phyloP scores from a whole-genome alignment of 192 early-diverging fungal species.

The Umbelopsis sp. region DNA sequence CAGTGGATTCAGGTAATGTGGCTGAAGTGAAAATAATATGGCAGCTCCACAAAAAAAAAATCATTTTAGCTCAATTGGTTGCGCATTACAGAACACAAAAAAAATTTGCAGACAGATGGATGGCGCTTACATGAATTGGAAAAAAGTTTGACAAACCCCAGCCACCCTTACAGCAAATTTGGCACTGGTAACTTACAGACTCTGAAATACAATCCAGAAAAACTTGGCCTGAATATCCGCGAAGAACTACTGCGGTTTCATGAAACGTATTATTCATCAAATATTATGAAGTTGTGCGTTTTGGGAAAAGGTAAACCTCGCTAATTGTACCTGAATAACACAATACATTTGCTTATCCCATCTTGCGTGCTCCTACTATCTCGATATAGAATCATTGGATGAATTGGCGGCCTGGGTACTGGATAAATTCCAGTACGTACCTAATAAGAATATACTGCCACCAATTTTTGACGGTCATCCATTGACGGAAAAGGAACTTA shows the following conservation, averaged over 20 bases:
- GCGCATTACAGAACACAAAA: slow-evolving; percentile 72
- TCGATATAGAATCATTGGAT: slow-evolving; percentile 76
- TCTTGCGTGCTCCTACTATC: neutral
- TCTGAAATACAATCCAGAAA: slow-evolving; percentile 59
- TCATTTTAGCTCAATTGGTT: neutral
- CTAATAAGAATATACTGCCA: slow-evolving; percentile 63
- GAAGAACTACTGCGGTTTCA: slow-evolving; percentile 82
- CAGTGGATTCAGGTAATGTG: slow-evolving; percentile 77
- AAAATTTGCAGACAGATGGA: slow-evolving; percentile 81
- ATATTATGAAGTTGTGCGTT: slow-evolving; percentile 88
- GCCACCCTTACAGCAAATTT: slow-evolving; percentile 84
- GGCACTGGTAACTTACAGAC: slow-evolving; percentile 87
- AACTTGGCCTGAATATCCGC: slow-evolving; percentile 74
- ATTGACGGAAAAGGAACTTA: slow-evolving; percentile 63
- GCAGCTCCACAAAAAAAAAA: no score
- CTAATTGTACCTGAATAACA: neutral
- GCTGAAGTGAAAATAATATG: no score
- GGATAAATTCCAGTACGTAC: slow-evolving; percentile 72
- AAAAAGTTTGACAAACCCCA: slow-evolving; percentile 66
- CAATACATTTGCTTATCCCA: neutral
- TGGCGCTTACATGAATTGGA: slow-evolving; percentile 84
- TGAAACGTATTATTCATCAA: slow-evolving; percentile 83
- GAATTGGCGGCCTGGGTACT: slow-evolving; percentile 76
- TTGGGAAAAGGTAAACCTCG: slow-evolving; percentile 59
- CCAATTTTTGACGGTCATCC: slow-evolving; percentile 74